Evolutionary conservation across 768 basidiomycete species (phyloP), one percentile per base, ranked within the genome.

Genomic region (Naematelia aurantialba): DNA sequence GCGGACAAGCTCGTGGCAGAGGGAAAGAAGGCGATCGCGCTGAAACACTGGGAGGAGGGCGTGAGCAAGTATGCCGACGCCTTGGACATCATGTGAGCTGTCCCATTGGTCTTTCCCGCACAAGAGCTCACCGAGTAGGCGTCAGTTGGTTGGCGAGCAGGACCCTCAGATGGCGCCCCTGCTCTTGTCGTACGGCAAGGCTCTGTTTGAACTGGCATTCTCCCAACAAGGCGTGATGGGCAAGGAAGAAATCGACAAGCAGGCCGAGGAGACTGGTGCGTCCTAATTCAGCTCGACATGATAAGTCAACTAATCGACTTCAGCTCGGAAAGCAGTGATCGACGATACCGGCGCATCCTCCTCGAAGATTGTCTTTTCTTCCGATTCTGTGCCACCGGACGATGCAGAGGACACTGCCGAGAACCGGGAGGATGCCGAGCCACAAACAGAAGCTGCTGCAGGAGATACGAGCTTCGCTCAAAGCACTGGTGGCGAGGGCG

Each of bases 141-240:
- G 72, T 42, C 58, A 59, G 44, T 47, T 76, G 4, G 79, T 85
- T 59, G 89, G 85, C 34, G 92, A 98, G 50, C 82, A 91, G 69
- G 84, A 87, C 22, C 86, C 88, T 0, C 86, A 89, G 70, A 86
- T 83, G 54, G 94, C 91, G 5, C 91, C 97, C 69, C 74, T 94
- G 21, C 89, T 97, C 61, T 87, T 94, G 59, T 81, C 84, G 2
- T 99, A 98, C 71, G 96, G 96, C 13, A 91, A 88, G 76, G 91
- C 96, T 3, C 79, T 98, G 44, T 82, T 96, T 56, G 91, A 92
- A 79, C 91, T 94, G 70, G 94, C 92, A 4, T 89, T 97, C 59
- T 78, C 84, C 3, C 88, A 91, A 70, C 87, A 80, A 58, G 84
- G 86, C 0, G 94, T 97, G n/a, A 78, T 99, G 57, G 92, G 91